phyloP scores from a whole-genome alignment of 371 early-diverging fungal genomes.

The Lichtheimia ornata region DNA sequence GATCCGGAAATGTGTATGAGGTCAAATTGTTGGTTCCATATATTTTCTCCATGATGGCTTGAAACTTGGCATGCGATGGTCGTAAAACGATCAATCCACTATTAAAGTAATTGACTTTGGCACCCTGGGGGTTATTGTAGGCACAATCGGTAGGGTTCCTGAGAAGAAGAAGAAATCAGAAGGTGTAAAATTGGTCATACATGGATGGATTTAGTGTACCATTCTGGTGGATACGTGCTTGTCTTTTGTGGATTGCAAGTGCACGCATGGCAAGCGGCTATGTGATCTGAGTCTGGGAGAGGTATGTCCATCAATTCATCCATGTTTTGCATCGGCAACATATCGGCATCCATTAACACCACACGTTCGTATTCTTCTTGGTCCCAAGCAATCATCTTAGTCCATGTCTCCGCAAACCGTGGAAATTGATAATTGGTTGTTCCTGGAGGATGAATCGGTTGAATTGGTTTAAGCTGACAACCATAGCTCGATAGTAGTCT shows the following conservation, averaged over 20 bases:
- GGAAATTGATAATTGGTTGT: slow-evolving; percentile 41
- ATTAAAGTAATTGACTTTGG: slow-evolving; percentile 44
- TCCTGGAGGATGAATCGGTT: slow-evolving; percentile 78
- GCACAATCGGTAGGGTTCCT: slow-evolving; percentile 51
- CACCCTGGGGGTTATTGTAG: slow-evolving; percentile 20
- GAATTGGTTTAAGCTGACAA: slow-evolving; percentile 57
- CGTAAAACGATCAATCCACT: slow-evolving; percentile 45
- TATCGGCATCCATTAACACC: slow-evolving; percentile 86
- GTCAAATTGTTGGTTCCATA: slow-evolving; percentile 15
- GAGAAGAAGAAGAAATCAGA: neutral
- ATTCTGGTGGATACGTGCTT: slow-evolving; percentile 32
- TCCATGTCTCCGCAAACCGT: slow-evolving; percentile 61
- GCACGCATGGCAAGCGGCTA: slow-evolving; percentile 47
- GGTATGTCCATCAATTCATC: slow-evolving; percentile 61
- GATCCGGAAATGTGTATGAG: slow-evolving; percentile 44
- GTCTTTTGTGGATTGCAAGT: slow-evolving; percentile 46
- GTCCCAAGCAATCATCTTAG: slow-evolving; percentile 83
- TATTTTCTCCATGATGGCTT: slow-evolving; percentile 23
- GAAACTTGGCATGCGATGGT: slow-evolving; percentile 30
- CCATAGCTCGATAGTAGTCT: slow-evolving; percentile 34
- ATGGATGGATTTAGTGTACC: slow-evolving; percentile 21
- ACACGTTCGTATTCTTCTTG: slow-evolving; percentile 60
- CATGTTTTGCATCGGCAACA: slow-evolving; percentile 72
- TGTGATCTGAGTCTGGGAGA: slow-evolving; percentile 12
- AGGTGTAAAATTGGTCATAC: neutral